Conservation (phyloP, 257 asterid genomes). For the Fraxinus pennsylvanica region DNA sequence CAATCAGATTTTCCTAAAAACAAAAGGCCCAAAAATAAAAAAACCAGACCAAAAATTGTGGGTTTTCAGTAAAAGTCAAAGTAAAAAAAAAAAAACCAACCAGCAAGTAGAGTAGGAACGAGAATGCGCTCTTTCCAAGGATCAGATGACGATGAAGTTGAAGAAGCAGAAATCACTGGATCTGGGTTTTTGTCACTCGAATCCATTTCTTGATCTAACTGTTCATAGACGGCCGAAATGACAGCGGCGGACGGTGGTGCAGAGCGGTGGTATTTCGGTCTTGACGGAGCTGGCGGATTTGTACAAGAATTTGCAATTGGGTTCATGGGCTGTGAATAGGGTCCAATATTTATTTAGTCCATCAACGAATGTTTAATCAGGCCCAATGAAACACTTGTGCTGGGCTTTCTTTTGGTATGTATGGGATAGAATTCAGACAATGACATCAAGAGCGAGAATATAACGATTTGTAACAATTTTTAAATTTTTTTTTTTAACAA, state of each 20-base stretch:
- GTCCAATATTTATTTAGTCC: background rate
- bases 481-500: no score
- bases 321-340: background rate
- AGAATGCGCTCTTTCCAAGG: constrained; percentile 69
- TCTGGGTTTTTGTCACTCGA: constrained; percentile 32
- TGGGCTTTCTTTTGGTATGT: background rate
- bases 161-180: constrained; percentile 21
- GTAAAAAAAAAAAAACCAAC: constrained; percentile 24
- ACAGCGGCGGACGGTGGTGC: constrained; percentile 31
- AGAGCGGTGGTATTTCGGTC: constrained; percentile 32
- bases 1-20: background rate
- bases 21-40: background rate
- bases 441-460: no score
- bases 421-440: background rate
- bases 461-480: no score
- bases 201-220: constrained; percentile 31
- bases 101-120: constrained; percentile 80
- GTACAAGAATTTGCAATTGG: background rate
- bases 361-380: background rate
- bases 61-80: background rate
- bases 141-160: constrained; percentile 44
- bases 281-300: background rate
- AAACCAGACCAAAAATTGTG: background rate
- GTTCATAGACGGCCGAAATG: background rate
- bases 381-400: background rate